A percentile compares a stretch with the other conserved stretches of the same genome.
Evolutionary conservation across 1,284 basidiomycete genomes (phyloP).

Genomic region (Xerocomus amazonicus): DNA sequence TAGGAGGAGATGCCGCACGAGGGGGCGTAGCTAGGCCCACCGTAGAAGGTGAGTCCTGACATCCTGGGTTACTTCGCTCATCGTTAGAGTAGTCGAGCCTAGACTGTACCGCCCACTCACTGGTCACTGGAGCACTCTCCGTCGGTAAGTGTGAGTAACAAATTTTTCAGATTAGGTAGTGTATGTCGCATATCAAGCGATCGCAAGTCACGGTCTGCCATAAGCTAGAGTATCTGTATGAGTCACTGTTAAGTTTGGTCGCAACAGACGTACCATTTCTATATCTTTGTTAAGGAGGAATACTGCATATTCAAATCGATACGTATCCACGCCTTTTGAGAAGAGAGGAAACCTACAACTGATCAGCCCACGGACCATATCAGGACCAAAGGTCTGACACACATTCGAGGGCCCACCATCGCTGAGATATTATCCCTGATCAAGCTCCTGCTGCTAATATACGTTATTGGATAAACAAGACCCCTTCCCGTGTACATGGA

Average conservation of each 20-base stretch:
- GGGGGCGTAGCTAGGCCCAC: conserved; percentile 29
- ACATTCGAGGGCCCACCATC: conserved; percentile 93
- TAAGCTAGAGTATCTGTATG: conserved; percentile 55
- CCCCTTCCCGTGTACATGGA: conserved; percentile 73
- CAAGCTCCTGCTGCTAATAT: conserved; percentile 81
- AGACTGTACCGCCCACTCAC: conserved; percentile 37
- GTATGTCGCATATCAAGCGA: conserved; percentile 94
- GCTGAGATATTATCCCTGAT: conserved; percentile 89
- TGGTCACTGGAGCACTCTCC: conserved; percentile 48
- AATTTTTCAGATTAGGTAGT: conserved; percentile 92
- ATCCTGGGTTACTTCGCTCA: conserved; percentile 16
- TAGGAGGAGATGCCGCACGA: conserved; percentile 13
- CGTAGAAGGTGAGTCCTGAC: conserved; percentile 25
- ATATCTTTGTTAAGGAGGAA: conserved; percentile 98
- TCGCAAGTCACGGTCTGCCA: conserved; percentile 83
- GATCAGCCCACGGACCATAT: conserved; percentile 10
- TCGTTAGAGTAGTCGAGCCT: conserved; percentile 15
- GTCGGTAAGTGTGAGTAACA: conserved; percentile 81
- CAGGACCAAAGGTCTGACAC: conserved; percentile 32
- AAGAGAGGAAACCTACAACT: conserved; percentile 84
- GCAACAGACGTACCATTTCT: conserved; percentile 67
- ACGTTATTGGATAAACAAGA: conserved; percentile 88
- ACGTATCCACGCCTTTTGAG: conserved; percentile 90
- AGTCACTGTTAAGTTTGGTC: conserved; percentile 5
- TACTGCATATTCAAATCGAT: conserved; percentile 97